Conservation (phyloP, 2,329 filamentous ascomycete species). For the Exophiala xenobiotica region DNA sequence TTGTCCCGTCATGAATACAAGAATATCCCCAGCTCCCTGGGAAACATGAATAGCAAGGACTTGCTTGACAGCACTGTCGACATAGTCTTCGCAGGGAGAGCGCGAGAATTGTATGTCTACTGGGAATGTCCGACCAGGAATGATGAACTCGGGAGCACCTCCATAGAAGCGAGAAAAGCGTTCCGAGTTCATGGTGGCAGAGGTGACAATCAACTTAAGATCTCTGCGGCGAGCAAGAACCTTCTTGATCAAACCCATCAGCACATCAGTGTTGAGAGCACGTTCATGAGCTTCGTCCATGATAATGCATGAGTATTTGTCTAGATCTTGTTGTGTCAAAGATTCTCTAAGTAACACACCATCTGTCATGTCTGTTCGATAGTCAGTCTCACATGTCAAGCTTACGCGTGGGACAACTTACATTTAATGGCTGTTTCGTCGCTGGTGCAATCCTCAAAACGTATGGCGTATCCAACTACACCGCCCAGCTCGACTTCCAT, state of each 20-base stretch:
- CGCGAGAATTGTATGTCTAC: slow-evolving; percentile 95
- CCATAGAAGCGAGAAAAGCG: slow-evolving; percentile 95
- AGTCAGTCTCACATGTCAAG: slow-evolving; percentile 11
- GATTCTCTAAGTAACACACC: slow-evolving; percentile 92
- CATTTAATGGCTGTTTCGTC: slow-evolving; percentile 93
- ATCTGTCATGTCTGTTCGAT: slow-evolving; percentile 79
- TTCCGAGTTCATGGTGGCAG: slow-evolving; percentile 97
- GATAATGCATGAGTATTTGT: slow-evolving; percentile 96
- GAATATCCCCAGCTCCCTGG: slow-evolving; percentile 86
- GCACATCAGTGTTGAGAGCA: slow-evolving; percentile 91
- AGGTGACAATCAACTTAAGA: slow-evolving; percentile 94
- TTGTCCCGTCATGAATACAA: slow-evolving; percentile 99
- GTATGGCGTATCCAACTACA: slow-evolving; percentile 92
- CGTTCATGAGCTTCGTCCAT: slow-evolving; percentile 99
- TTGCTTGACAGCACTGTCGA: slow-evolving; percentile 94
- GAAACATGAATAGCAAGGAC: slow-evolving; percentile 94
- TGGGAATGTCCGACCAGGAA: slow-evolving; percentile 92
- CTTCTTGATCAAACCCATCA: slow-evolving; percentile 98
- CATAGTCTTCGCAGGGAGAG: slow-evolving; percentile 95
- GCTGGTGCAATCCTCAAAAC: slow-evolving; percentile 97
- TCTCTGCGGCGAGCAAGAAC: slow-evolving; percentile 85
- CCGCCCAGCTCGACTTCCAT: slow-evolving; percentile 92
- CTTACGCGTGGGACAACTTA: slow-evolving; percentile 34
- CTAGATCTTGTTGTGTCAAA: slow-evolving; percentile 85
- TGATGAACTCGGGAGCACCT: slow-evolving; percentile 92